These are phyloP conservation scores for Coprinopsis cinerea DNA, from an alignment of 768 basidiomycete species.

Conservation along the genomic window DNA sequence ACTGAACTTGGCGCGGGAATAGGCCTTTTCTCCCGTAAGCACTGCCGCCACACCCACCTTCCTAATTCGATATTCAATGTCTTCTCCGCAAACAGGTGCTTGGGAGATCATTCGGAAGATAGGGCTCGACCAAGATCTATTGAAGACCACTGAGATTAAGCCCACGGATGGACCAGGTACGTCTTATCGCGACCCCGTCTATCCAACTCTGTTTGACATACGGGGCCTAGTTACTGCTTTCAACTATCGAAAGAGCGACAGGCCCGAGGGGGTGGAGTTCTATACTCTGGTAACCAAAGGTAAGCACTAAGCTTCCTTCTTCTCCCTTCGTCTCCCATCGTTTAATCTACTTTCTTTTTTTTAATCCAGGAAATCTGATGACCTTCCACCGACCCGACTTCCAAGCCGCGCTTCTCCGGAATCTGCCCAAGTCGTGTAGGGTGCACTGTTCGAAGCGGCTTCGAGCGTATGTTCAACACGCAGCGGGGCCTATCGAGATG, in stretches of 20 bases:
- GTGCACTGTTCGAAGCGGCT: constrained; percentile 55
- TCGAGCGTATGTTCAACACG: constrained; percentile 44
- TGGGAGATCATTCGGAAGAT: constrained; percentile 44
- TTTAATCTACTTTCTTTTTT: constrained; percentile 12
- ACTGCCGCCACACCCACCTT: not conserved
- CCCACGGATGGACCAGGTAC: constrained; percentile 38
- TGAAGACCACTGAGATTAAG: constrained; percentile 31
- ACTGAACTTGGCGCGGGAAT: constrained; percentile 60
- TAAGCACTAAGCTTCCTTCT: constrained; percentile 25
- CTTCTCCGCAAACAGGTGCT: constrained; percentile 30
- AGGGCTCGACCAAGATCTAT: constrained; percentile 41
- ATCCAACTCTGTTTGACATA: constrained; percentile 5
- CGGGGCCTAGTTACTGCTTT: constrained; percentile 41
- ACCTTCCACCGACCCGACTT: constrained; percentile 65
- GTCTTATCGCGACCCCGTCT: not conserved
- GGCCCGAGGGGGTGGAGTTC: constrained; percentile 46
- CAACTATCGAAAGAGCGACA: constrained; percentile 57
- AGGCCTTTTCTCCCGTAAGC: constrained; percentile 44
- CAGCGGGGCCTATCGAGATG: constrained; percentile 38
- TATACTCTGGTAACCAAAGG: constrained; percentile 53
- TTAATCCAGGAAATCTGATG: constrained; percentile 39
- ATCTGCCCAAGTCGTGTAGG: constrained; percentile 39
- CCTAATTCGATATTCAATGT: constrained; percentile 5
- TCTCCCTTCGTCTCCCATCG: constrained; percentile 1
- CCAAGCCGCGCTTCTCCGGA: constrained; percentile 48